Evolutionary conservation across 108 stramenopile species (phyloP).

Genomic region (Cylindrotheca closterium): DNA sequence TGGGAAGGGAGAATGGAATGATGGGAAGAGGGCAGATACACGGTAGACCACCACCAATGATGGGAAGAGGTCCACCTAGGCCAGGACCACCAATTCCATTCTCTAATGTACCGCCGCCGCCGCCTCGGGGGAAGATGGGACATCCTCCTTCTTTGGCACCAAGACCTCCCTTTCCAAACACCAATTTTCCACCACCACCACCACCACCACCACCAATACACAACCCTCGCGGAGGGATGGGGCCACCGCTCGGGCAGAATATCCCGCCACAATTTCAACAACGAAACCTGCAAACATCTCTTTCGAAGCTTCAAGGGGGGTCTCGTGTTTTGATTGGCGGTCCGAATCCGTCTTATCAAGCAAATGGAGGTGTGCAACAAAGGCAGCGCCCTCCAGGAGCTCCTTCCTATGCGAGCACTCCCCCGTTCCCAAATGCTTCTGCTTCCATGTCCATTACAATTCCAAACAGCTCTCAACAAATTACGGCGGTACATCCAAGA

Average conservation of each 20-base stretch:
- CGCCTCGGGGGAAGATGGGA: slow-evolving; percentile 1
- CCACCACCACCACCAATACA: slow-evolving; percentile 14
- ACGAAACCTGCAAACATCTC: neutral
- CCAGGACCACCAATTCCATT: neutral
- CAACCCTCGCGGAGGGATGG: slow-evolving; percentile 3
- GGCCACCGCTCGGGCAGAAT: slow-evolving; percentile 6
- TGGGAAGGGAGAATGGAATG: slow-evolving; percentile 15
- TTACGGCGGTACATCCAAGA: too few species aligned
- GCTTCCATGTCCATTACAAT: too few species aligned
- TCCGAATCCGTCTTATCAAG: neutral
- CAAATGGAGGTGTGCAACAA: neutral
- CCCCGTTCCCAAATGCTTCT: neutral
- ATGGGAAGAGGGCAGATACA: neutral
- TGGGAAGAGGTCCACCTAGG: slow-evolving; percentile 6
- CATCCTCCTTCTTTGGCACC: neutral
- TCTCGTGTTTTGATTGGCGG: neutral
- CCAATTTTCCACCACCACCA: slow-evolving; percentile 9
- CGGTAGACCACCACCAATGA: neutral
- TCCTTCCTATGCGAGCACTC: neutral
- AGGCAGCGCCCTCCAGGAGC: neutral
- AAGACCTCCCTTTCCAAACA: slow-evolving; percentile 1
- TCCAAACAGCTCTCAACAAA: too few species aligned
- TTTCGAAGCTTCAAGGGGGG: neutral
- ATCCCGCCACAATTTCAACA: slow-evolving; percentile 13
- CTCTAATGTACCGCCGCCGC: slow-evolving; percentile 8